Conservation (phyloP, 148 eudicot species). For the Polygonum aviculare region DNA sequence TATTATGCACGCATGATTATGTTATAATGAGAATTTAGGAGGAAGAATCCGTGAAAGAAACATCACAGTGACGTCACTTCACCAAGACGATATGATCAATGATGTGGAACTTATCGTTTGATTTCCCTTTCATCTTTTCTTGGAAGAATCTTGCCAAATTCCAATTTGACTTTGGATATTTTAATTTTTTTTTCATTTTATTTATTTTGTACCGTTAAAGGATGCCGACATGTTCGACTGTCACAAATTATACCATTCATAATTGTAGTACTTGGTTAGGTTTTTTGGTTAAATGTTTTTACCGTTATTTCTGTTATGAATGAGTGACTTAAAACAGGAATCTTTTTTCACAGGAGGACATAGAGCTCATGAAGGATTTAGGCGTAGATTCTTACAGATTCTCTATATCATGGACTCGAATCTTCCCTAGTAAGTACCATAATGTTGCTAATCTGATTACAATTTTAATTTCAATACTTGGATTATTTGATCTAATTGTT, state of each 20-base stretch:
- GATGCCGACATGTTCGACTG: background rate
- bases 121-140: background rate
- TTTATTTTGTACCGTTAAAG: background rate
- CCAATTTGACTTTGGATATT: background rate
- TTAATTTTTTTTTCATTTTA: background rate
- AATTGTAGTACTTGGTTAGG: background rate
- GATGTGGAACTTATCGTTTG: slow-evolving; percentile 2
- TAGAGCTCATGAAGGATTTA: slow-evolving; percentile 82
- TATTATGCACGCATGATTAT: background rate
- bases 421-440: slow-evolving; percentile 68
- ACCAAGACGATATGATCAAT: background rate
- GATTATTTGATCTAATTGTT: background rate
- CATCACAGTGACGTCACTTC: background rate
- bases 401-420: slow-evolving; percentile 93
- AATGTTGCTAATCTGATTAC: background rate
- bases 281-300: background rate
- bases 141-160: background rate
- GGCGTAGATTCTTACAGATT: slow-evolving; percentile 98
- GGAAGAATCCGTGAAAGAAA: background rate
- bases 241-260: background rate
- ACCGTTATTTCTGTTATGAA: background rate
- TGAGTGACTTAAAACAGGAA: background rate
- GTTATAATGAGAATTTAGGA: background rate
- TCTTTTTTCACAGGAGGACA: slow-evolving; percentile 42
- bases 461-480: background rate